Evolutionary conservation across 306 rosid genomes (phyloP), one percentile per base, ranked within the genome.

Genomic region (Begonia loranthoides): DNA sequence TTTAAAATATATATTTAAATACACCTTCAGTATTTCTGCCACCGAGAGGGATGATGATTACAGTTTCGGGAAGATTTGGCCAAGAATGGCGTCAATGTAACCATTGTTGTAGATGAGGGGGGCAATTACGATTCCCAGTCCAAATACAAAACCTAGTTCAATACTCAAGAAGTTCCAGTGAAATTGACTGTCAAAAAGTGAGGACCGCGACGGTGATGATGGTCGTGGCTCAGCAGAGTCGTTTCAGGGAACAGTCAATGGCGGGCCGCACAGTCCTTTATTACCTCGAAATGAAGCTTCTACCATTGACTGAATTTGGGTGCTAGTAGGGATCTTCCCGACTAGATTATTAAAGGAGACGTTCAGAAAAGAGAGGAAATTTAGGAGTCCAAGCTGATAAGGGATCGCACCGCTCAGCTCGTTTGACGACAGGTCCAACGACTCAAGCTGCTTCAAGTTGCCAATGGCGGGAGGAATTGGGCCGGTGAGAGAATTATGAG

Each of bases 401-500:
- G 78, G 82, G 13, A 76, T 72, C 14, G 0, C 0, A 10, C 76
- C 70, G 0, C 7, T 55, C 6, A 76, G 33, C 0, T 4, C 9
- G 75, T 76, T 76, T 0, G 62, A 48, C 13, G 76, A 74, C 13
- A 79, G 66, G 33, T 69, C 79, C 21, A 79, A 52, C 65, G 63
- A 51, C 17, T 75, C 70, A 10, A 72, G 38, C 17, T 21, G 60
- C 3, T 4, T 55, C 58, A 79, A 50, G 12, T 56, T 17, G 12
- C 58, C 43, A n/a, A 80, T 15, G 0, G 66, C 56, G 2, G 22
- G 15, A 10, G 80, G 80, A 57, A 76, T 67, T 4, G 1, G 10
- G 16, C 80, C 74, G 4, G 10, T 59, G 39, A 73, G 59, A 39
- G 9, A 14, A 45, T 79, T 75, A 12, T 66, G 62, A 0, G 76